A percentile compares a stretch with the other conserved stretches of the same genome.
Evolutionary conservation across 2,329 filamentous ascomycete species (phyloP).

Genomic region (Fonsecaea monophora): DNA sequence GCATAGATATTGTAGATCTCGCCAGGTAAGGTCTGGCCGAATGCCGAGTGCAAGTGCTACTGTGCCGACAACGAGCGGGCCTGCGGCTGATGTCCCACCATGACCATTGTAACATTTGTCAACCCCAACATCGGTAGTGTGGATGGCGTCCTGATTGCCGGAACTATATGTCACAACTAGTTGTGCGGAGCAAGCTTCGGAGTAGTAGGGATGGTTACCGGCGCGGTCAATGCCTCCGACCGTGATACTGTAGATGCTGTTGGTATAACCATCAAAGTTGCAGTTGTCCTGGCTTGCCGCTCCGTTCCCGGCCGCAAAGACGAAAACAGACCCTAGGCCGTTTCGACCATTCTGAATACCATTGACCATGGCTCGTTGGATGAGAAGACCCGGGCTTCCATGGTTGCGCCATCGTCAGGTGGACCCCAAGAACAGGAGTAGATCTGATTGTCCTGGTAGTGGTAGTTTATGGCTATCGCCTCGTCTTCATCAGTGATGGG

Average conservation of each 20-base stretch:
- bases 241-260: conserved; percentile 98
- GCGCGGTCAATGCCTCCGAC: conserved; percentile 90
- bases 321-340: conserved; percentile 87
- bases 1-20: conserved; percentile 91
- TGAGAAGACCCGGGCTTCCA: conserved; percentile 90
- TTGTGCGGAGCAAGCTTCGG: conserved; percentile 93
- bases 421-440: conserved; percentile 99
- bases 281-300: conserved; percentile 89
- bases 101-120: conserved; percentile 82
- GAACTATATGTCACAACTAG: conserved; percentile 97
- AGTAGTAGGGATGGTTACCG: conserved; percentile 92
- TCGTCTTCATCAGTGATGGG: conserved; percentile 92
- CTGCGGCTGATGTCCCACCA: conserved; percentile 93
- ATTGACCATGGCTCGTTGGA: conserved; percentile 88
- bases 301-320: conserved; percentile 96
- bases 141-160: conserved; percentile 85
- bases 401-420: conserved; percentile 87
- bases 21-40: conserved; percentile 87
- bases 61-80: conserved; percentile 88
- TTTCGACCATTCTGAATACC: conserved; percentile 85
- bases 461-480: conserved; percentile 89
- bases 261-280: conserved; percentile 99
- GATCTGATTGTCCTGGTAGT: conserved; percentile 88
- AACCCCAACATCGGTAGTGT: conserved; percentile 91
- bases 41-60: conserved; percentile 86